phyloP scores from a whole-genome alignment of 2,329 filamentous ascomycete species.

The Aspergillus sp. region DNA sequence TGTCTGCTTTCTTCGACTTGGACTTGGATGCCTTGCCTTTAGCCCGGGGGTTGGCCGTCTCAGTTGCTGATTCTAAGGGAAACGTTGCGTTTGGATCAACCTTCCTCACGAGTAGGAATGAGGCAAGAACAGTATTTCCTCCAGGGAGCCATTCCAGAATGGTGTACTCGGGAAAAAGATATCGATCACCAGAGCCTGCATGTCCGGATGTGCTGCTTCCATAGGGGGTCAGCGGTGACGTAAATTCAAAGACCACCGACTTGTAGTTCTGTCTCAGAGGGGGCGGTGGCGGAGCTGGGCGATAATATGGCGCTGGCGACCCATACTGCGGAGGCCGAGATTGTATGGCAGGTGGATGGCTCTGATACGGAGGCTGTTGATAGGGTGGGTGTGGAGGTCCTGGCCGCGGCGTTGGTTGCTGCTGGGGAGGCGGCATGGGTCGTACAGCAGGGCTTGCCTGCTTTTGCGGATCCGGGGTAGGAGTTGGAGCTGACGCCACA shows the following conservation, averaged over 20 bases:
- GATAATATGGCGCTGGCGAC: constrained; percentile 37
- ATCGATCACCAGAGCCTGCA: constrained; percentile 49
- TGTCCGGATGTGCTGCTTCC: constrained; percentile 44
- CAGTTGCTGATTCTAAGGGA: constrained; percentile 37
- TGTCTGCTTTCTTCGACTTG: constrained; percentile 44
- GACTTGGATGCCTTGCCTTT: constrained; percentile 31
- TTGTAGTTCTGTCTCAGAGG: constrained; percentile 46
- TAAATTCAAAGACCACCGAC: constrained; percentile 52
- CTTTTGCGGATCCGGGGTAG: constrained; percentile 17
- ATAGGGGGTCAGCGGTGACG: constrained; percentile 44
- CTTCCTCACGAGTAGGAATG: constrained; percentile 50
- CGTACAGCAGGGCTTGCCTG: constrained; percentile 17
- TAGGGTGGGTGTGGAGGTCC: constrained; percentile 33
- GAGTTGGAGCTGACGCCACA: constrained; percentile 10
- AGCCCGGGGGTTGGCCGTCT: constrained; percentile 30
- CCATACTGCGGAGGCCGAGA: constrained; percentile 40
- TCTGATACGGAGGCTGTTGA: constrained; percentile 35
- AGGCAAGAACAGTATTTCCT: constrained; percentile 49
- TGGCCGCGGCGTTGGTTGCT: constrained; percentile 29
- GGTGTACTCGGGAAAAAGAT: constrained; percentile 51
- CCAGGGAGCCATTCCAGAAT: constrained; percentile 52
- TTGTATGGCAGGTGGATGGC: constrained; percentile 37
- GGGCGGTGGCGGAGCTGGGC: constrained; percentile 34
- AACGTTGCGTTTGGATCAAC: constrained; percentile 43
- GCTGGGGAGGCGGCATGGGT: constrained; percentile 16